A percentile compares a stretch with the other conserved stretches of the same genome.
phyloP scores from a whole-genome alignment of 495 filamentous ascomycete genomes.

The Aspergillus egyptiacus region DNA sequence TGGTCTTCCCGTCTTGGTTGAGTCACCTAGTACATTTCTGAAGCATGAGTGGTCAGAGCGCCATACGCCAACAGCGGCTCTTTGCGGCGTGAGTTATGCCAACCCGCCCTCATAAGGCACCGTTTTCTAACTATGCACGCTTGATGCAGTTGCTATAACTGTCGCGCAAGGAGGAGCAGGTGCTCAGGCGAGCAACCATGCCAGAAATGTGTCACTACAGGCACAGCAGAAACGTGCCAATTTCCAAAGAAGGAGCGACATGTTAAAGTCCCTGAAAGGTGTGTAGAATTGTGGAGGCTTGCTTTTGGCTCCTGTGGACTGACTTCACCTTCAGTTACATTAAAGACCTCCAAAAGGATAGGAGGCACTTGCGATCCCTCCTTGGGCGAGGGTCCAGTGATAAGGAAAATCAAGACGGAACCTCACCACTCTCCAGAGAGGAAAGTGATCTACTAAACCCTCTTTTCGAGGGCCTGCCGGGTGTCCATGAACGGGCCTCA shows the following conservation, averaged over 20 bases:
- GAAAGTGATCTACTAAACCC: conserved; percentile 10
- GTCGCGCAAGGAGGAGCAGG: conserved; percentile 19
- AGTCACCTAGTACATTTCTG: too few relatives aligned
- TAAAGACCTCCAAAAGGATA: conserved; percentile 10
- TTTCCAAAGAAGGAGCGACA: conserved; percentile 19
- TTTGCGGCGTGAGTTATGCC: conserved; percentile 13
- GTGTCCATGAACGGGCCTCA: not conserved
- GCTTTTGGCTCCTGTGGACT: too few relatives aligned
- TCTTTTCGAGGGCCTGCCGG: conserved; percentile 9
- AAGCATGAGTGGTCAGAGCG: conserved; percentile 1
- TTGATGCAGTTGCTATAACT: conserved; percentile 17
- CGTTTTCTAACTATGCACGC: not conserved
- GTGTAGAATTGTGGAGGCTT: too few relatives aligned
- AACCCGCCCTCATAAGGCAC: not conserved
- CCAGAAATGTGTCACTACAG: conserved; percentile 8
- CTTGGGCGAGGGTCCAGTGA: conserved; percentile 4
- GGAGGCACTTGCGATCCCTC: conserved; percentile 1
- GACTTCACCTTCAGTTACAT: conserved; percentile 9
- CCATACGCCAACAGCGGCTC: conserved; percentile 7
- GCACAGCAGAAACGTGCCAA: conserved; percentile 11
- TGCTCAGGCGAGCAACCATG: conserved; percentile 19
- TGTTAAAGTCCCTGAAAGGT: conserved; percentile 17
- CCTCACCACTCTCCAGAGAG: conserved; percentile 8
- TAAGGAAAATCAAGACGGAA: conserved; percentile 4
- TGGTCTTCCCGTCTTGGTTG: too few relatives aligned